Base-by-base conservation (phyloP, 192 early-diverging fungal species). In the Obelidium mucronatum region DNA sequence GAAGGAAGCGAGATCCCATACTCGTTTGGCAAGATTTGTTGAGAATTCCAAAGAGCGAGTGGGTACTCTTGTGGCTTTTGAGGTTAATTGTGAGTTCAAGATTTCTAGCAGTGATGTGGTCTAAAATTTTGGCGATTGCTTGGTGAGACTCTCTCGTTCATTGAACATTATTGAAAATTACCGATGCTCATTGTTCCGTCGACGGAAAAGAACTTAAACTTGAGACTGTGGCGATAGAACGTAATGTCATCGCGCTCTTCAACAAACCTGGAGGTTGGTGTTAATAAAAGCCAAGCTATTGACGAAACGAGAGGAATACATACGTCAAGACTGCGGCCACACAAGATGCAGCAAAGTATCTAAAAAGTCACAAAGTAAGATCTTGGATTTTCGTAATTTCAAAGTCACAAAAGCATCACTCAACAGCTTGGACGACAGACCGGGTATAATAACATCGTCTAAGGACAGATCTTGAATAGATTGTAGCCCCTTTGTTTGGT, bases 1-100 rank as follows among this genome's bases (percentile, higher is more conserved):
- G 87, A 34, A 97, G 82, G 22, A 95, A 74, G 2, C 93, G 86
- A 19, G 87, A 79, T 30, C 92, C 92, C 92, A 93, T 93, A 1
- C 86, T 73, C 1, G 92, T 93, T 3, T 67, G 40, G 28, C 61
- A 65, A 0, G 92, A 91, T 30, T 86, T 75, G 68, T 90, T 88
- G 19, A 93, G 60, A 0, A 89, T 73, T 36, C 90, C 90, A 74
- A 85, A 90, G 1, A 93, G 76, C 0, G 87, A 85, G 4, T 89
- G 74, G 28, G 78, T 84, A 34, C 78, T 85, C 28, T 84, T 78
- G 26, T 73, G 81, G 22, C 81, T 81, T n/a, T 67, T 65, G 3
- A 87, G 78, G 52, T 88, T 92, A 19, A 60, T 53, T 0, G 88
- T 81, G 11, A 93, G 79, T 73, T 93, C 92, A 40, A 93, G 78